Conservation (phyloP, 202 grass and related monocot genomes). For the Bolboschoenoplectus hybrid region DNA sequence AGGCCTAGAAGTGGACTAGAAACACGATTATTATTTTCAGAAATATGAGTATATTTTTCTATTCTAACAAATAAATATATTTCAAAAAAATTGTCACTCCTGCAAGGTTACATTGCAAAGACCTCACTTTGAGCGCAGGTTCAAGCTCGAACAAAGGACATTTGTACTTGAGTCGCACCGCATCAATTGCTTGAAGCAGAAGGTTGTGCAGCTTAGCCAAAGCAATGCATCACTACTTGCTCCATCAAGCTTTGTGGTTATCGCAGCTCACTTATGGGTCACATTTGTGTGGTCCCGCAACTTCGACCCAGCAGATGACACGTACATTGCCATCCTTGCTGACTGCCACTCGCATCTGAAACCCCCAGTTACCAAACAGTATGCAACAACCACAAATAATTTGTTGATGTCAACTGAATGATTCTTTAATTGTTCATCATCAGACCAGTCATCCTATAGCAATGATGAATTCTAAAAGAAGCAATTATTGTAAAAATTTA, state of each 20-base stretch:
- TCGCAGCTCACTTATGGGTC: not conserved
- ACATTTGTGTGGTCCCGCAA: not conserved
- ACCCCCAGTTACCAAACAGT: not conserved
- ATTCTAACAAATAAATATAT: not conserved
- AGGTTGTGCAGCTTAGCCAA: not conserved
- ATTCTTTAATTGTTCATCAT: not conserved
- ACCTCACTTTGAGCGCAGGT: not conserved
- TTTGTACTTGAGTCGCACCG: not conserved
- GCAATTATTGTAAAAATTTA: no score
- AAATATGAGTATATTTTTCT: not conserved
- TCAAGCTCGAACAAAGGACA: not conserved
- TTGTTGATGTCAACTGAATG: not conserved
- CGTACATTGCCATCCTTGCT: not conserved
- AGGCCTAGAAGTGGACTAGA: no score
- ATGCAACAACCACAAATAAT: not conserved
- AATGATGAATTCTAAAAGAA: no score
- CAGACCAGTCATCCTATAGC: no score
- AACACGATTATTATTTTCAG: not conserved
- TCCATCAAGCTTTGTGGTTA: not conserved
- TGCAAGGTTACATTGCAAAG: not conserved
- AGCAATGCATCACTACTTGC: not conserved
- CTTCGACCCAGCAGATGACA: slow-evolving; percentile 3
- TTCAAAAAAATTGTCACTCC: not conserved
- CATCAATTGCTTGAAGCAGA: not conserved
- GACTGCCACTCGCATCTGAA: not conserved